These are phyloP conservation scores for Fusarium sp. DNA, from an alignment of 2,329 filamentous ascomycete species.

Conservation along the genomic window DNA sequence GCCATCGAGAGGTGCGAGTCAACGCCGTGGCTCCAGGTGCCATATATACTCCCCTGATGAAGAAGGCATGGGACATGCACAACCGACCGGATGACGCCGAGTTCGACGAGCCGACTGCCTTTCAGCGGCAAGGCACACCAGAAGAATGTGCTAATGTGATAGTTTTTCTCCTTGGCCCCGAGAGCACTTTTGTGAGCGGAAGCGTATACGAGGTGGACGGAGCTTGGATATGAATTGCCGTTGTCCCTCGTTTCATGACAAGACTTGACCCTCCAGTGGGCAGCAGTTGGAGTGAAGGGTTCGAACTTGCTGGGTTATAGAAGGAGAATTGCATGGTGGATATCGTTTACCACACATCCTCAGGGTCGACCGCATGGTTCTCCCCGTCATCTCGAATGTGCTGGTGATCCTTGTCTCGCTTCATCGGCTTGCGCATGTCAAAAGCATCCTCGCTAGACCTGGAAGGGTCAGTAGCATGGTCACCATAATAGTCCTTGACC, in stretches of 20 bases:
- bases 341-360: slow-evolving; percentile 82
- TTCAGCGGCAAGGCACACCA: slow-evolving; percentile 61
- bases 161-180: slow-evolving; percentile 55
- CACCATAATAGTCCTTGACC: slow-evolving; percentile 93
- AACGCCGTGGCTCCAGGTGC: slow-evolving; percentile 66
- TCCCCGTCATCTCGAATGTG: slow-evolving; percentile 88
- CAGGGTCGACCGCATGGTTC: slow-evolving; percentile 80
- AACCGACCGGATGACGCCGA: slow-evolving; percentile 55
- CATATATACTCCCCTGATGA: slow-evolving; percentile 66
- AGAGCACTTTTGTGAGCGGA: slow-evolving; percentile 56
- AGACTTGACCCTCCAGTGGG: background rate
- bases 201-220: slow-evolving; percentile 63
- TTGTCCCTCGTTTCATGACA: background rate
- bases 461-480: slow-evolving; percentile 78
- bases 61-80: slow-evolving; percentile 58
- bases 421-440: slow-evolving; percentile 95
- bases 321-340: slow-evolving; percentile 13
- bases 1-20: slow-evolving; percentile 59
- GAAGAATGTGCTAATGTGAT: slow-evolving; percentile 56
- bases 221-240: slow-evolving; percentile 54
- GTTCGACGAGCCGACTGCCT: slow-evolving; percentile 60
- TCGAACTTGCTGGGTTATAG: slow-evolving; percentile 61
- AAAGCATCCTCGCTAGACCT: slow-evolving; percentile 86
- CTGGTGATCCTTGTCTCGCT: slow-evolving; percentile 80
- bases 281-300: slow-evolving; percentile 1